Base-by-base conservation (phyloP, 305 asterid genomes). In the Petunia hybrid region DNA sequence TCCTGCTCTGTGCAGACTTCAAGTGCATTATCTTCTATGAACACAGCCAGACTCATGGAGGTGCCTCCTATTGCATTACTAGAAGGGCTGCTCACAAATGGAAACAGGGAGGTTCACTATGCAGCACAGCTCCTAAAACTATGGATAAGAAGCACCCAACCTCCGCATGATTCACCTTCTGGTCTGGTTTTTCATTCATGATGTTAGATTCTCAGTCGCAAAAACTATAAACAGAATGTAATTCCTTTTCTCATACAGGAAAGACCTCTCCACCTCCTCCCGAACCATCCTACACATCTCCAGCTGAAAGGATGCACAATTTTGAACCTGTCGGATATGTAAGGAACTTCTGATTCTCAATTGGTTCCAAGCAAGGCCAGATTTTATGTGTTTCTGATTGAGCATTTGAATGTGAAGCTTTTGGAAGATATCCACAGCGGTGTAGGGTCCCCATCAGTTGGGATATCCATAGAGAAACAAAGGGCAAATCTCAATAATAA, bases 81-180 rank as follows among this genome's bases (percentile, higher is more conserved):
- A 80, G 95, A 90, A 77, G 90, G 86, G 82, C 83, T 91, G 82
- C 71, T 87, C 77, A 64, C 82, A 12, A 79, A 81, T 73, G 89
- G 84, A 64, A 85, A 77, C 67, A 76, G 82, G 78, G 87, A 86
- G 80, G 86, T 92, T 65, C 84, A 96, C 84, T 93, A 88, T 84
- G 97, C 99, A 48, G 76, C 85, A 39, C 89, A 93, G 56, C 94
- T 94, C 82, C 46, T 94, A 85, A 91, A 92, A 81, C 57, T 85
- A 69, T 94, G 97, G 97, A 80, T 80, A 81, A 87, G 86, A 83
- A 88, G 87, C 82, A 91, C 88, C 68, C 93, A 88, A 76, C 91
- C 91, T 83, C 91, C 90, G 60, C 94, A 83, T 40, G 93, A 88
- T 85, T 92, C 97, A 77, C 92, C 97, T 80, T 91, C 93, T 38